These are phyloP conservation scores for Magnolia kwangsiensis DNA, from an alignment of 164 flowering plant genomes.

Conservation along the genomic window DNA sequence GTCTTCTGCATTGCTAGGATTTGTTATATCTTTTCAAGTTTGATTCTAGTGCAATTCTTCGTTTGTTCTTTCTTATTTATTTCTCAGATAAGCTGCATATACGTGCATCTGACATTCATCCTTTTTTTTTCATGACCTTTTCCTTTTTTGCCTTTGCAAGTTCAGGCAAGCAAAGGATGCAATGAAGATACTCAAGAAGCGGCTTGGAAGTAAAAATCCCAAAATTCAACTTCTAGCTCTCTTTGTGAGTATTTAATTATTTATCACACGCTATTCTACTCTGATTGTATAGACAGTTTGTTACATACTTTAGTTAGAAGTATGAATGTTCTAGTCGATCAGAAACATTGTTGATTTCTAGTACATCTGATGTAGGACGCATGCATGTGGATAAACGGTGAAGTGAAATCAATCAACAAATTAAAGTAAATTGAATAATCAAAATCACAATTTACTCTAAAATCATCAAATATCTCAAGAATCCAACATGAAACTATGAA, in stretches of 20 bases:
- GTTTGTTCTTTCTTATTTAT: not conserved
- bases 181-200: slow-evolving; percentile 89
- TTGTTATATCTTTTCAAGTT: not conserved
- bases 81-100: not conserved
- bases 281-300: not conserved
- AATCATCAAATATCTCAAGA: too few species aligned
- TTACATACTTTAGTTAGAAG: not conserved
- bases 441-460: too few species aligned
- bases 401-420: too few species aligned
- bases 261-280: not conserved
- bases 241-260: slow-evolving; percentile 53
- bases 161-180: slow-evolving; percentile 95
- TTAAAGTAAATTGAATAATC: too few species aligned
- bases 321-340: not conserved
- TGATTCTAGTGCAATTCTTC: not conserved
- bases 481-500: too few species aligned
- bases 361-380: too few species aligned
- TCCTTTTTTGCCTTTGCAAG: not conserved
- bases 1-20: not conserved
- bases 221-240: slow-evolving; percentile 88
- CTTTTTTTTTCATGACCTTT: not conserved
- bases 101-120: not conserved
- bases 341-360: not conserved
- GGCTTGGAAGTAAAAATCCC: slow-evolving; percentile 77
- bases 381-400: too few species aligned